Percentiles rank a stretch among this genome's conserved stretches.
Conservation (phyloP, 2,329 filamentous ascomycete species). For the Trematosphaeria pertusa region DNA sequence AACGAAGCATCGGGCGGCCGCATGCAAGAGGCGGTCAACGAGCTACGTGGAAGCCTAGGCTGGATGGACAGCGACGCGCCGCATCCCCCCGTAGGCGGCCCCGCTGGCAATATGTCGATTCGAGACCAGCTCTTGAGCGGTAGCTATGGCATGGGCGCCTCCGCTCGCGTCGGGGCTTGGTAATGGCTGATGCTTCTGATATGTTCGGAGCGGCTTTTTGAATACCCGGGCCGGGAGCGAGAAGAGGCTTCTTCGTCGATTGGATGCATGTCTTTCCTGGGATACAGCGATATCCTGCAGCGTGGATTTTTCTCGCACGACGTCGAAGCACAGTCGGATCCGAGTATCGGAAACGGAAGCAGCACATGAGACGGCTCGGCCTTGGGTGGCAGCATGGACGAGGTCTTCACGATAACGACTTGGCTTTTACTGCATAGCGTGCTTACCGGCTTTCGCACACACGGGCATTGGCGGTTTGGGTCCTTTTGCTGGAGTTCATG, state of each 20-base stretch:
- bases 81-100: constrained; percentile 25
- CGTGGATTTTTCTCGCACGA: background rate
- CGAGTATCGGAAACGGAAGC: no score
- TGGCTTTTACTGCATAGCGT: constrained; percentile 45
- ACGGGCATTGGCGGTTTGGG: constrained; percentile 30
- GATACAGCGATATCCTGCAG: constrained; percentile 1
- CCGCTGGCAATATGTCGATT: constrained; percentile 43
- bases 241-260: background rate
- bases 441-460: constrained; percentile 28
- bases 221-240: background rate
- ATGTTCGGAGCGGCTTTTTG: constrained; percentile 4
- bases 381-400: constrained; percentile 30
- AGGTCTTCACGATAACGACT: constrained; percentile 38
- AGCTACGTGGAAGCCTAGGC: constrained; percentile 75
- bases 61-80: constrained; percentile 70
- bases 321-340: constrained; percentile 1
- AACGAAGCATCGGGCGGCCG: constrained; percentile 85
- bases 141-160: constrained; percentile 61
- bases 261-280: background rate
- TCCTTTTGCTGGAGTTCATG: constrained; percentile 16
- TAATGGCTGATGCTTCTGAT: constrained; percentile 32
- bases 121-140: constrained; percentile 61
- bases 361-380: no score
- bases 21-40: constrained; percentile 78
- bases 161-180: constrained; percentile 64